Evolutionary conservation across 208 protist species (phyloP).

Genomic region (Leishmania lainsoni): DNA sequence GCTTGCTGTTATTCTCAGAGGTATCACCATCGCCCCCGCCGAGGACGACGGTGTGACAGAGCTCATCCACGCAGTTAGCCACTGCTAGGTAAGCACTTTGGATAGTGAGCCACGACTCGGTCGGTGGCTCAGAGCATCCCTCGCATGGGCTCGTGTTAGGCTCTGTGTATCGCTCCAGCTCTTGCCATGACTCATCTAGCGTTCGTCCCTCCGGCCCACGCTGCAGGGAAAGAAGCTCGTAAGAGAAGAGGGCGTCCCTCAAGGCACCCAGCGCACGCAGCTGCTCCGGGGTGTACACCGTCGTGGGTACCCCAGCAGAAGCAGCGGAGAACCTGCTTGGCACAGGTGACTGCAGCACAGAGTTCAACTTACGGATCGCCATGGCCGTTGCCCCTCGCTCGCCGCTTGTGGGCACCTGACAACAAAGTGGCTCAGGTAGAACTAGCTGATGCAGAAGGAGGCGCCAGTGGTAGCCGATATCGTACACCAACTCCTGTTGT

Average conservation of each 20-base stretch:
- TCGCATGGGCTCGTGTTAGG: neutral
- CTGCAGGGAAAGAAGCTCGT: constrained; percentile 28
- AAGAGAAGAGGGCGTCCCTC: constrained; percentile 29
- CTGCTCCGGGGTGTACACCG: neutral
- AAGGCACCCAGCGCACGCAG: constrained; percentile 6
- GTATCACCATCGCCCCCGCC: constrained; percentile 5
- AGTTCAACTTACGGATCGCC: constrained; percentile 16
- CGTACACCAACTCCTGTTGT: constrained; percentile 24
- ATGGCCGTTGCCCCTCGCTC: constrained; percentile 8
- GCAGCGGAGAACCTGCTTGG: neutral
- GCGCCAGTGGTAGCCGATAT: constrained; percentile 18
- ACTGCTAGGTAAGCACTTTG: constrained; percentile 36
- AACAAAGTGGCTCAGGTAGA: constrained; percentile 15
- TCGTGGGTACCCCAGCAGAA: neutral
- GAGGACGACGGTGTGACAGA: constrained; percentile 41
- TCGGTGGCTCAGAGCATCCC: neutral
- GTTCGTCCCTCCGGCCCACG: constrained; percentile 11
- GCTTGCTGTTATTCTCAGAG: neutral
- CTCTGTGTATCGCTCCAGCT: constrained; percentile 14
- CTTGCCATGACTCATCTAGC: constrained; percentile 19
- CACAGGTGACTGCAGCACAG: neutral
- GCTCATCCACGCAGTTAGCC: constrained; percentile 37
- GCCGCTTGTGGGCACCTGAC: constrained; percentile 7
- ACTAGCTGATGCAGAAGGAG: constrained; percentile 32
- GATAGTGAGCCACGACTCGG: constrained; percentile 37